Conservation (phyloP, 176 grass and related monocot genomes). For the Guadua angustifolia region DNA sequence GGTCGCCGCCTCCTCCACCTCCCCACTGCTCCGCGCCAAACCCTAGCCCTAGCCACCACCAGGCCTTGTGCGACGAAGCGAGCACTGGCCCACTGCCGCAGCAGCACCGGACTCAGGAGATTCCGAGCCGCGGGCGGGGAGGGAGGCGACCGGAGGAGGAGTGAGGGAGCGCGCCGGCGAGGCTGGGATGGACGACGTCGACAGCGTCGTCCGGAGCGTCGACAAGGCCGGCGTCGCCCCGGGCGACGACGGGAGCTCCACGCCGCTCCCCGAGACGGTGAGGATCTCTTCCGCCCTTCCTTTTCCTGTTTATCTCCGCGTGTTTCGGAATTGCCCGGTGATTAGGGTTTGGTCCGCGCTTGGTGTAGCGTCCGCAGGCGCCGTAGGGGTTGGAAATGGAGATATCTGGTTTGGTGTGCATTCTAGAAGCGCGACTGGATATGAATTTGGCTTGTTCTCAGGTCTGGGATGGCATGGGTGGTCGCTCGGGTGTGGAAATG, state of each 20-base stretch:
- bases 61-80: background rate
- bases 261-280: conserved; percentile 82
- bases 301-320: background rate
- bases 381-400: background rate
- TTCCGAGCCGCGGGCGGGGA: conserved; percentile 5
- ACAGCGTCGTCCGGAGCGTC: conserved; percentile 56
- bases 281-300: background rate
- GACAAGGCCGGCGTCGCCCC: conserved; percentile 49
- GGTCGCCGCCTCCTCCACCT: background rate
- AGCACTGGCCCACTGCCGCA: background rate
- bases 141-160: background rate
- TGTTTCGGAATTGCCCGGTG: background rate
- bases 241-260: conserved; percentile 63
- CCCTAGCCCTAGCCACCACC: background rate
- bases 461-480: background rate
- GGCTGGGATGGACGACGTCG: conserved; percentile 66
- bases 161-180: conserved; percentile 22
- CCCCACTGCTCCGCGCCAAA: background rate
- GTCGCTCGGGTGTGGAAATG: background rate
- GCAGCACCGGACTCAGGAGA: conserved; percentile 20
- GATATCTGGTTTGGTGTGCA: background rate
- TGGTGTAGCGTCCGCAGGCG: background rate
- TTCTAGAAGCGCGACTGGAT: background rate
- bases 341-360: background rate
- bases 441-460: conserved; percentile 14